phyloP scores from a whole-genome alignment of 2,329 filamentous ascomycete genomes.

The Clathrospora elynae region DNA sequence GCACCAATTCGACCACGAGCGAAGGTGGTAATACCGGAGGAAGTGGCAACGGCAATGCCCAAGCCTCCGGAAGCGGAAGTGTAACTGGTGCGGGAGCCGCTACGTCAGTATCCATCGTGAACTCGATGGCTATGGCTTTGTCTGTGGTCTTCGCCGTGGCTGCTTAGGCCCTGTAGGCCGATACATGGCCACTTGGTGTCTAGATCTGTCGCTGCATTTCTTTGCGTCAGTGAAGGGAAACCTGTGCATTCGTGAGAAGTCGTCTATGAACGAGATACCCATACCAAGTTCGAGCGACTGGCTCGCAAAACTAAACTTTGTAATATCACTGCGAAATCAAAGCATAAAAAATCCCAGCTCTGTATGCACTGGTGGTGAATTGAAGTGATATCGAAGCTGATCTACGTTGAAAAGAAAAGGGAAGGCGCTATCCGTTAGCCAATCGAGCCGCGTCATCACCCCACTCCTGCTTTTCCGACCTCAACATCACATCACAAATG shows the following conservation, averaged over 20 bases:
- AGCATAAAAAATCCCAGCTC: constrained; percentile 3
- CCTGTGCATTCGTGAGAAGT: constrained; percentile 2
- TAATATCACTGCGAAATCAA: constrained; percentile 1
- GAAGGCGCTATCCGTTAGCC: constrained; percentile 1
- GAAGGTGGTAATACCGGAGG: constrained; percentile 6
- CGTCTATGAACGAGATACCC: neutral
- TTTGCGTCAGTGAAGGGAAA: constrained; percentile 7
- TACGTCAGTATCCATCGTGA: constrained; percentile 24
- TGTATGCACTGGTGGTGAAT: neutral
- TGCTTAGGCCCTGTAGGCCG: constrained; percentile 30
- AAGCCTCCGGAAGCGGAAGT: constrained; percentile 5
- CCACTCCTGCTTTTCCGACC: constrained; percentile 2
- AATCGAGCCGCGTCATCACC: constrained; percentile 13
- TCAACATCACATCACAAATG: neutral
- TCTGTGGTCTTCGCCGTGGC: constrained; percentile 35
- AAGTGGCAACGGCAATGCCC: constrained; percentile 1
- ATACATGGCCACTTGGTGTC: neutral
- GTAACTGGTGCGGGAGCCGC: constrained; percentile 17
- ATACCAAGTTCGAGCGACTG: constrained; percentile 7
- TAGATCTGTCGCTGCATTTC: neutral
- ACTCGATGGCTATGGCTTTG: constrained; percentile 33
- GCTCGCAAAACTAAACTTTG: constrained; percentile 8
- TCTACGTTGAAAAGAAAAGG: too few relatives aligned
- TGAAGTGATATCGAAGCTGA: too few relatives aligned
- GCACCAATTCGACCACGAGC: constrained; percentile 14